Conservation (phyloP, 345 rosid genomes). For the Abelmoschus esculentus region DNA sequence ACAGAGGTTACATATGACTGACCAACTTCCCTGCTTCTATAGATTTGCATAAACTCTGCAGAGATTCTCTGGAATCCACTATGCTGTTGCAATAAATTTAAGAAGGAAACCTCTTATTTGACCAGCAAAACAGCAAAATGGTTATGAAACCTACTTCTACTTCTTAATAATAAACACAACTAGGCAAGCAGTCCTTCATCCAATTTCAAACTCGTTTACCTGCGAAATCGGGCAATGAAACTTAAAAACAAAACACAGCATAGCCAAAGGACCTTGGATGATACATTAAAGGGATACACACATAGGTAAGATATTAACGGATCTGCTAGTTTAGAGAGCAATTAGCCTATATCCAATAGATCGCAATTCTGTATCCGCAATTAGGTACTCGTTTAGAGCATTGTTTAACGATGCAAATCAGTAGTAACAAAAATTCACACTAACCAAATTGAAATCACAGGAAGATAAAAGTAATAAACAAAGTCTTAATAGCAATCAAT, state of each 20-base stretch:
- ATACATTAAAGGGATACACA: background rate
- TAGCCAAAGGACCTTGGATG: background rate
- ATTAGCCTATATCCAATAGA: background rate
- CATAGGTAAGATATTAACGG: background rate
- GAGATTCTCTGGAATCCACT: conserved; percentile 23
- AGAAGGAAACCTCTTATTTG: conserved; percentile 2
- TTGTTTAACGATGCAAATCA: background rate
- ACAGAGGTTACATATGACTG: conserved; percentile 84
- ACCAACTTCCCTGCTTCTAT: conserved; percentile 95
- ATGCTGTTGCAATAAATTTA: conserved; percentile 24
- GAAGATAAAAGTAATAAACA: background rate
- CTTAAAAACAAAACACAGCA: too few relatives aligned
- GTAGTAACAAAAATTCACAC: background rate
- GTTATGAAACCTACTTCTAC: conserved; percentile 4
- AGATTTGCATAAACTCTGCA: conserved; percentile 57
- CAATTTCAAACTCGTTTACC: background rate
- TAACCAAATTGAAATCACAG: background rate
- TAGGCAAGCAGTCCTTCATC: background rate
- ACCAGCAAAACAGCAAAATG: conserved; percentile 5
- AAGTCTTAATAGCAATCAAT: background rate
- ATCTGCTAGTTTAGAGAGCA: background rate
- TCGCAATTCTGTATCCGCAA: background rate
- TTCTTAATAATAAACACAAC: background rate
- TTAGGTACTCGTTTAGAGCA: background rate
- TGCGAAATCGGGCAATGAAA: too few relatives aligned